A percentile compares a stretch with the other conserved stretches of the same genome.
These are phyloP conservation scores for Xylaria grammica DNA, from an alignment of 495 filamentous ascomycete species.

Conservation along the genomic window DNA sequence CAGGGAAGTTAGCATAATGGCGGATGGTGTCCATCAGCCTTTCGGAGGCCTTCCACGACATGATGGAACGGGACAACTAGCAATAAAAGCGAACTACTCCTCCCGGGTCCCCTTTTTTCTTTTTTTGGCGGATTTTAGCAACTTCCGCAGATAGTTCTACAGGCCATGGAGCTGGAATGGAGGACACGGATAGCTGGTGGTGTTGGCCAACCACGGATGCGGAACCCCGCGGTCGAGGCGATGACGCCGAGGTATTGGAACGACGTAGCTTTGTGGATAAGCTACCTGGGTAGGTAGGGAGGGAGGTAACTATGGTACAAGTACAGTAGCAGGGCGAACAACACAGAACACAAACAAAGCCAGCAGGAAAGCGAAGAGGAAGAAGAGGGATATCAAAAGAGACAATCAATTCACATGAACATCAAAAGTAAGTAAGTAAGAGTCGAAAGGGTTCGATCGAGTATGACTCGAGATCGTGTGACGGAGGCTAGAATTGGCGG, in stretches of 20 bases:
- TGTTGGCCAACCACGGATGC: constrained; percentile 12
- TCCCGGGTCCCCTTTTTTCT: not conserved
- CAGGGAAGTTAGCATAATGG: constrained; percentile 96
- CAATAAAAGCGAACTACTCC: constrained; percentile 6
- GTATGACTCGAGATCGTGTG: constrained; percentile 20
- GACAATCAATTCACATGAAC: not conserved
- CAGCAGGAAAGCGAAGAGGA: not conserved
- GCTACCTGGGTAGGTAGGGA: not conserved
- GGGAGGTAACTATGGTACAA: not conserved
- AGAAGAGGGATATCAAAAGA: not conserved
- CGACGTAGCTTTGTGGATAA: constrained; percentile 5
- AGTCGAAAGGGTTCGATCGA: constrained; percentile 1
- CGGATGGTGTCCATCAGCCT: constrained; percentile 97
- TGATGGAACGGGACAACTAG: constrained; percentile 46
- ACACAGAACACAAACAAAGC: not conserved
- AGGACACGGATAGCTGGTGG: not conserved
- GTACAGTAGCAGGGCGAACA: not conserved
- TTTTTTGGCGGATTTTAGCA: constrained; percentile 3
- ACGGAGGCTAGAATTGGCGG: constrained; percentile 13
- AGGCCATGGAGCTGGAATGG: constrained; percentile 21
- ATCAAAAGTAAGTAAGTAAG: not conserved
- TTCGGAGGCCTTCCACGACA: constrained; percentile 90
- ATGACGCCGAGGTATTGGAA: constrained; percentile 17
- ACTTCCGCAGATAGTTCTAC: constrained; percentile 18
- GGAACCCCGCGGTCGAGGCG: constrained; percentile 19